A percentile compares a stretch with the other conserved stretches of the same genome.
Evolutionary conservation across 2,329 filamentous ascomycete species (phyloP).

Genomic region (Sphaerulina populicola): DNA sequence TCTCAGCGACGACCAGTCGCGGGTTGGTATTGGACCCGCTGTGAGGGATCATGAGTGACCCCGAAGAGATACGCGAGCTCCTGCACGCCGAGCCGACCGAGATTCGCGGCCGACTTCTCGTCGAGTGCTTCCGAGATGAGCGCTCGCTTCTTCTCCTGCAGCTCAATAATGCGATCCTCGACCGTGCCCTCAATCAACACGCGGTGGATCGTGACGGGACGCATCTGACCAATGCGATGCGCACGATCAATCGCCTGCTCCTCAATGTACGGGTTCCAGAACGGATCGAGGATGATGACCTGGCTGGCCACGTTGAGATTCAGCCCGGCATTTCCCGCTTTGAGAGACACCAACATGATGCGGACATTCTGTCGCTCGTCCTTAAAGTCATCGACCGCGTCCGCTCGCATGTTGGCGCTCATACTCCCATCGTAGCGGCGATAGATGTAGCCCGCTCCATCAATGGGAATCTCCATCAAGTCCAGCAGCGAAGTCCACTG

Average conservation of each 20-base stretch:
- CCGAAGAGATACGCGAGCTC: slow-evolving; percentile 66
- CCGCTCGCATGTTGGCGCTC: slow-evolving; percentile 56
- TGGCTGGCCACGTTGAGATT: slow-evolving; percentile 77
- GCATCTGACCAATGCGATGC: slow-evolving; percentile 74
- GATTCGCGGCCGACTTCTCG: slow-evolving; percentile 58
- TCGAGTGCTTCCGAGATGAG: slow-evolving; percentile 73
- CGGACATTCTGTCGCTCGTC: slow-evolving; percentile 49
- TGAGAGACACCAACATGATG: slow-evolving; percentile 69
- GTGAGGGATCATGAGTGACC: slow-evolving; percentile 24
- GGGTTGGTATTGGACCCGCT: slow-evolving; percentile 20
- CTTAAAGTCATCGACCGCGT: slow-evolving; percentile 60
- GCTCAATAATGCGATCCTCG: slow-evolving; percentile 72
- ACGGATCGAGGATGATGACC: slow-evolving; percentile 84
- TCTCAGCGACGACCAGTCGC: background rate
- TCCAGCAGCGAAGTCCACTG: slow-evolving; percentile 75
- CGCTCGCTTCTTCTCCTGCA: slow-evolving; percentile 70
- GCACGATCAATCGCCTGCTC: slow-evolving; percentile 87
- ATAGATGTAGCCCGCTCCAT: slow-evolving; percentile 50
- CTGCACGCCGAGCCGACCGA: slow-evolving; percentile 56
- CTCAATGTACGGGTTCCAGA: slow-evolving; percentile 91
- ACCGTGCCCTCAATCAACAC: slow-evolving; percentile 70
- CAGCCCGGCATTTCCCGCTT: slow-evolving; percentile 75
- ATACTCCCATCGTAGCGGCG: slow-evolving; percentile 71
- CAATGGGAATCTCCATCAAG: slow-evolving; percentile 64
- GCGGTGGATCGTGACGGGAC: slow-evolving; percentile 68